Conservation (phyloP, 2,329 filamentous ascomycete species). For the Aspergillus bombycis region DNA sequence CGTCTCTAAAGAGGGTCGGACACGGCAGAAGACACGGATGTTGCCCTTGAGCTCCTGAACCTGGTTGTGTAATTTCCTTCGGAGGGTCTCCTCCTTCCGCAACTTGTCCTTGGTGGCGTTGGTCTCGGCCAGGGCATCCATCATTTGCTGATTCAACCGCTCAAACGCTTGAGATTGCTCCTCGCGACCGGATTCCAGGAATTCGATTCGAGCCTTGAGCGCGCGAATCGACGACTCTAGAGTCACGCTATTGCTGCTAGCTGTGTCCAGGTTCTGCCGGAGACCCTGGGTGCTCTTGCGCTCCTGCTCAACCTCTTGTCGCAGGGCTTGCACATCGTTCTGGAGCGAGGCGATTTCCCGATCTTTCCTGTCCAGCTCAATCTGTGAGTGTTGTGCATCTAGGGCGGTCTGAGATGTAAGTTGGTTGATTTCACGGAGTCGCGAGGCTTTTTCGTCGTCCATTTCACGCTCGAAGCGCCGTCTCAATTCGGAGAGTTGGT, state of each 20-base stretch:
- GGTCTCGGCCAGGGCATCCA: slow-evolving; percentile 72
- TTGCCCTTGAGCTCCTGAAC: slow-evolving; percentile 98
- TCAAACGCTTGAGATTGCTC: slow-evolving; percentile 86
- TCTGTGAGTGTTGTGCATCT: slow-evolving; percentile 44
- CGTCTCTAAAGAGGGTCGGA: slow-evolving; percentile 71
- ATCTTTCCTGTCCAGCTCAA: slow-evolving; percentile 57
- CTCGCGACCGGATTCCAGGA: slow-evolving; percentile 86
- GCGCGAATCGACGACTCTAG: slow-evolving; percentile 76
- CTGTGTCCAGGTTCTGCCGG: slow-evolving; percentile 62
- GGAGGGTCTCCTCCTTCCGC: slow-evolving; percentile 85
- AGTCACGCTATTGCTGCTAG: slow-evolving; percentile 63
- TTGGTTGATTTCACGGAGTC: slow-evolving; percentile 44
- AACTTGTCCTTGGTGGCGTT: slow-evolving; percentile 77
- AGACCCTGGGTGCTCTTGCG: slow-evolving; percentile 62
- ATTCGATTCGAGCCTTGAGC: slow-evolving; percentile 80
- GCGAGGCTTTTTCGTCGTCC: slow-evolving; percentile 60
- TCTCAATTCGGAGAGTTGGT: slow-evolving; percentile 68
- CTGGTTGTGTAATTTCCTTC: slow-evolving; percentile 93
- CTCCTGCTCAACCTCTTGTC: slow-evolving; percentile 62
- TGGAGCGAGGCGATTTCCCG: slow-evolving; percentile 54
- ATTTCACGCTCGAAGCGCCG: slow-evolving; percentile 67
- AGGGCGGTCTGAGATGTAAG: slow-evolving; percentile 37
- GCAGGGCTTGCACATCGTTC: slow-evolving; percentile 43
- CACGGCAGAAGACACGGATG: slow-evolving; percentile 96
- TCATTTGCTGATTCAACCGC: slow-evolving; percentile 76